These are phyloP conservation scores for Metschnikowia arizonensis DNA, from an alignment of 805 yeast genomes.

Conservation along the genomic window DNA sequence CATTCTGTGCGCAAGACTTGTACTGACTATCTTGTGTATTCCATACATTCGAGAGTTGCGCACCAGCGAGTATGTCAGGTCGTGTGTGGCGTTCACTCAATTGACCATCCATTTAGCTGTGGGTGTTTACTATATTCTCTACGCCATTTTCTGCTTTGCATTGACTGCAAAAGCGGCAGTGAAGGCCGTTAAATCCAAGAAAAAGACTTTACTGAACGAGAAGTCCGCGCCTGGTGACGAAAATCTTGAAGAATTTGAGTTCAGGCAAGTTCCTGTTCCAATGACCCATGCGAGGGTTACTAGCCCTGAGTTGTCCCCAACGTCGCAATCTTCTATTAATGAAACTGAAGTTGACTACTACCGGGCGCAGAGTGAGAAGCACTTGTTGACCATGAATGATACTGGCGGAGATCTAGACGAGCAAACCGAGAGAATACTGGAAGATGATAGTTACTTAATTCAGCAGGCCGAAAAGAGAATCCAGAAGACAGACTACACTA, in stretches of 20 bases:
- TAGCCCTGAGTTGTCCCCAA: slow-evolving; percentile 2
- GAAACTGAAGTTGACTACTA: slow-evolving; percentile 17
- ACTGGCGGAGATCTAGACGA: background rate
- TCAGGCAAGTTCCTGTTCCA: slow-evolving; percentile 10
- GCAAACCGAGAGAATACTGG: background rate
- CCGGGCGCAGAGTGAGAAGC: slow-evolving; percentile 12
- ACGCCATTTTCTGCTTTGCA: slow-evolving; percentile 28
- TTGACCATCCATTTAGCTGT: slow-evolving; percentile 39
- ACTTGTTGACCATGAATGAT: slow-evolving; percentile 8
- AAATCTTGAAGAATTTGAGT: slow-evolving; percentile 7
- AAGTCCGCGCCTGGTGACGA: slow-evolving; percentile 2
- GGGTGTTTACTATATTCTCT: slow-evolving; percentile 26
- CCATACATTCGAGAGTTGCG: slow-evolving; percentile 38
- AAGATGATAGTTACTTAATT: slow-evolving; percentile 1
- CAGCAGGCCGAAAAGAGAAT: slow-evolving; percentile 13
- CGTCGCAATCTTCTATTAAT: slow-evolving; percentile 7
- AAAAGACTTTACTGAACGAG: background rate
- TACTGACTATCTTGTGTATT: slow-evolving; percentile 40
- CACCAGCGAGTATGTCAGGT: slow-evolving; percentile 34
- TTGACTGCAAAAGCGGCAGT: slow-evolving; percentile 25
- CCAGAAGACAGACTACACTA: slow-evolving; percentile 46
- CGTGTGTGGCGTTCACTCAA: slow-evolving; percentile 44
- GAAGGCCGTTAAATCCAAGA: slow-evolving; percentile 6
- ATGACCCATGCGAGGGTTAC: background rate
- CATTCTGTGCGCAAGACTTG: slow-evolving; percentile 35